Evolutionary conservation across 202 grass and related monocot species (phyloP).

Genomic region (Zizania palustris): DNA sequence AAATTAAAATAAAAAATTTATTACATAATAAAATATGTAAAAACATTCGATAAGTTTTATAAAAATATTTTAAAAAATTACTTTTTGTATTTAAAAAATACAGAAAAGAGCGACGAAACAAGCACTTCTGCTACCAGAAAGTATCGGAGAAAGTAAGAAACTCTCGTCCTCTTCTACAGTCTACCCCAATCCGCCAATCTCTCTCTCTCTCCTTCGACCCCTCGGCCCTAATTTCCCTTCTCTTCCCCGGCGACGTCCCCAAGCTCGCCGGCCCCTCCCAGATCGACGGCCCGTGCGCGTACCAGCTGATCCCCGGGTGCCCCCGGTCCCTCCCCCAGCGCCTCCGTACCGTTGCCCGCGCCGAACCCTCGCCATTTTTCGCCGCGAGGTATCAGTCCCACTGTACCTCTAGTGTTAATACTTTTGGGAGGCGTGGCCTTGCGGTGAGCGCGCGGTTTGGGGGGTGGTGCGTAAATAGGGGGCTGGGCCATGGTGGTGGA

Average conservation of each 20-base stretch:
- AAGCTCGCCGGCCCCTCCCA: conserved; percentile 34
- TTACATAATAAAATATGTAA: too few relatives aligned
- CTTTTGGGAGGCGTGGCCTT: conserved; percentile 40
- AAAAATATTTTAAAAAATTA: too few relatives aligned
- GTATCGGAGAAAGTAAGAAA: too few relatives aligned
- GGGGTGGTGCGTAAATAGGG: conserved; percentile 37
- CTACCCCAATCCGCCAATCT: too few relatives aligned
- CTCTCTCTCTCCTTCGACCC: too few relatives aligned
- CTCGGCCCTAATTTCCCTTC: conserved; percentile 43
- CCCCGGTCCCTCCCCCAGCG: background rate
- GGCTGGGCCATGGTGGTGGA: conserved; percentile 42
- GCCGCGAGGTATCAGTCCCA: conserved; percentile 44
- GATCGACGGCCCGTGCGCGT: conserved; percentile 39
- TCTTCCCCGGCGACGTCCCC: conserved; percentile 71
- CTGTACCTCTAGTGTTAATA: conserved; percentile 61
- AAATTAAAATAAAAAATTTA: too few relatives aligned
- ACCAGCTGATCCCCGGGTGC: conserved; percentile 2
- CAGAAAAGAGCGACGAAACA: too few relatives aligned
- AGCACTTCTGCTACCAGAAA: too few relatives aligned
- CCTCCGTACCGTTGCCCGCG: conserved; percentile 26
- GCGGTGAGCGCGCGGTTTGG: conserved; percentile 2
- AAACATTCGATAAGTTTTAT: too few relatives aligned
- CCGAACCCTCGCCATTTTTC: conserved; percentile 48
- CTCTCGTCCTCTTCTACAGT: too few relatives aligned
- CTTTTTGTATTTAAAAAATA: too few relatives aligned